phyloP scores from a whole-genome alignment of 768 basidiomycete genomes.

The Pleurotus citrinopileatus region DNA sequence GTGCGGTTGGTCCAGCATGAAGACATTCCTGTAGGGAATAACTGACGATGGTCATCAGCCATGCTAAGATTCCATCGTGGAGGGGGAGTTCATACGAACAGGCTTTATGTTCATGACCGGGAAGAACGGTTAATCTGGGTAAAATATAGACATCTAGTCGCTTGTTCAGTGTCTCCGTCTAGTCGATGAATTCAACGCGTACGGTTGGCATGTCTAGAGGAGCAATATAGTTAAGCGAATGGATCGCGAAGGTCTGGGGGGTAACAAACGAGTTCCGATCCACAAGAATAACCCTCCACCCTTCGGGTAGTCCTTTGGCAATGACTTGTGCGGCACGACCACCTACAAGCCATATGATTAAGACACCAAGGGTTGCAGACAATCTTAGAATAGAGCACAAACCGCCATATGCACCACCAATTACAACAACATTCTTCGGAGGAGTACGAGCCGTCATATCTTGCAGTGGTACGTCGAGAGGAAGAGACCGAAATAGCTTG shows the following conservation, averaged over 20 bases:
- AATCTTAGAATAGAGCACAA: slow-evolving; percentile 11
- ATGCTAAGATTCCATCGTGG: background rate
- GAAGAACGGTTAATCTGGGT: slow-evolving; percentile 53
- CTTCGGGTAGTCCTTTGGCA: slow-evolving; percentile 43
- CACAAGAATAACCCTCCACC: slow-evolving; percentile 54
- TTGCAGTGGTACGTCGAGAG: background rate
- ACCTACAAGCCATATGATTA: slow-evolving; percentile 28
- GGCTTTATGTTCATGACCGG: slow-evolving; percentile 64
- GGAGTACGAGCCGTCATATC: background rate
- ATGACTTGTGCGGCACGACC: slow-evolving; percentile 47
- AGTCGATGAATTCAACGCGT: slow-evolving; percentile 11
- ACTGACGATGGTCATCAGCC: slow-evolving; percentile 24
- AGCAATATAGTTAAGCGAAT: background rate
- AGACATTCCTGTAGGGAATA: slow-evolving; percentile 53
- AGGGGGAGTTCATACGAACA: slow-evolving; percentile 31
- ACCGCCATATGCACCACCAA: slow-evolving; percentile 60
- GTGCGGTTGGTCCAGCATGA: slow-evolving; percentile 23
- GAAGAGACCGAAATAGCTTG: background rate
- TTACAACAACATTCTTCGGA: slow-evolving; percentile 41
- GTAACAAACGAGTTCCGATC: slow-evolving; percentile 55
- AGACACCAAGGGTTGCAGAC: slow-evolving; percentile 7
- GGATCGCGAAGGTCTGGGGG: background rate
- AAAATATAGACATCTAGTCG: slow-evolving; percentile 52
- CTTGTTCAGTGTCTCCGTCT: background rate
- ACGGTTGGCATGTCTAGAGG: slow-evolving; percentile 46